Base-by-base conservation (phyloP, 805 yeast species). In the Candida jianshihensis region DNA sequence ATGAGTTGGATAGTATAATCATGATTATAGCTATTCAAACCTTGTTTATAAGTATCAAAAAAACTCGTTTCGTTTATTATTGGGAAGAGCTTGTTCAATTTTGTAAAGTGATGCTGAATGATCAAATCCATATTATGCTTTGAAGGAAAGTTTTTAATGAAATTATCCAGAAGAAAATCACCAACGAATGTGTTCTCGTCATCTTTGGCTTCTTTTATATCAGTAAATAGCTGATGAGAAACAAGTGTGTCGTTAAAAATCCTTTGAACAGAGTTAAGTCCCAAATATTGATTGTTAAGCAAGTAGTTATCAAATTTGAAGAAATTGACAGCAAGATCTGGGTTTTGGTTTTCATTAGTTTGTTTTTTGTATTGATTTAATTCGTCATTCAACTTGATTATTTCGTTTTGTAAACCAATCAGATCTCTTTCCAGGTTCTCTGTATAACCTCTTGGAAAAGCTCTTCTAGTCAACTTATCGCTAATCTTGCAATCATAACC, bases 381-480 rank as follows among this genome's bases (percentile, higher is more conserved):
- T 35, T 64, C 67, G 4, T 60, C 39, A 32, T 62, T 53, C 30
- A 73, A 52, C 34, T 54, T 53, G 27, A 65, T 60, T 38, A 72
- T 63, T 40, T 73, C 80, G 31, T 73, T 71, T 51, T 82, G 88
- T 37, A 82, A 60, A 24, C 69, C 70, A 24, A 75, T 68, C 31
- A 83, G 63, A 46, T 74, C 76, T 37, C 66, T 68, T 49, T 83
- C 94, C 45, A 83, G 59, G 47, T 75, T 77, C 57, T 81, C 86
- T 1, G 94, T 83, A 51, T 83, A 83, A 0, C 92, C 90, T 48
- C 79, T 78, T 3, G 92, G 90, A 42, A 82, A 81, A 2, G 89
- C 84, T 41, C 87, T 66, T 57, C 94, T 66, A 0, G 88, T 76
- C 19, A 83, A 58, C 51, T 79, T 81, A 58, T 82, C 90, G 37